Base-by-base conservation (phyloP, 169 alveolate species). In the Cryptosporidium ryanae region DNA sequence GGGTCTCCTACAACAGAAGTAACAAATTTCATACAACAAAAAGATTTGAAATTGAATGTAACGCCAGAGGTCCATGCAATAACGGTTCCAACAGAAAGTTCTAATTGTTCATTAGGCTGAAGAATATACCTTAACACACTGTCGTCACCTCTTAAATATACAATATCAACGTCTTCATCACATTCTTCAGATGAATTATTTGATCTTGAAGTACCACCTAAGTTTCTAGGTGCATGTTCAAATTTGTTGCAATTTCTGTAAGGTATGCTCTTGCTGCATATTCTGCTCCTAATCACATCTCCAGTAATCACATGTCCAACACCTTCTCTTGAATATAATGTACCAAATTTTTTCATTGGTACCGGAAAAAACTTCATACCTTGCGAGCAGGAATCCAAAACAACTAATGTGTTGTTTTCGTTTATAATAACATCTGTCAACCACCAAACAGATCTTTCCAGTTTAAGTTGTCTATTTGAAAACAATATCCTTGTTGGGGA, bases 291-390 rank as follows among this genome's bases (percentile, higher is more conserved):
- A 21, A 61, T 76, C 17, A 76, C 59, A 21, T 76, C 87, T 0
- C 87, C 87, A n/a, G 87, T 76, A 25, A 76, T 59, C 63, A 76
- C 87, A 55, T 76, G 87, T 15, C 87, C 87, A 31, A 76, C 87
- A 29, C 87, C 87, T 59, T 76, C 87, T 61, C 87, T 76, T 43
- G 87, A 59, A 76, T 76, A 76, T 55, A 76, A 44, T 1, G 71
- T 76, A 44, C 87, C 87, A 55, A 76, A 76, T 55, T 76, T 76
- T 76, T 46, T 76, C 87, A 76, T 76, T 15, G 87, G 87, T 23
- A 76, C 87, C 4, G 87, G 87, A 27, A 76, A 76, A 61, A 76
- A 76, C 15, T 61, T 55, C 87, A 76, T 76, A 17, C 71, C 87
- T n/a, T 67, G 27, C 4, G 76, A 55, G 63, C 76, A 55, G 23